Evolutionary conservation across 2,329 filamentous ascomycete species (phyloP).

Genomic region (Epicoccum nigrum): DNA sequence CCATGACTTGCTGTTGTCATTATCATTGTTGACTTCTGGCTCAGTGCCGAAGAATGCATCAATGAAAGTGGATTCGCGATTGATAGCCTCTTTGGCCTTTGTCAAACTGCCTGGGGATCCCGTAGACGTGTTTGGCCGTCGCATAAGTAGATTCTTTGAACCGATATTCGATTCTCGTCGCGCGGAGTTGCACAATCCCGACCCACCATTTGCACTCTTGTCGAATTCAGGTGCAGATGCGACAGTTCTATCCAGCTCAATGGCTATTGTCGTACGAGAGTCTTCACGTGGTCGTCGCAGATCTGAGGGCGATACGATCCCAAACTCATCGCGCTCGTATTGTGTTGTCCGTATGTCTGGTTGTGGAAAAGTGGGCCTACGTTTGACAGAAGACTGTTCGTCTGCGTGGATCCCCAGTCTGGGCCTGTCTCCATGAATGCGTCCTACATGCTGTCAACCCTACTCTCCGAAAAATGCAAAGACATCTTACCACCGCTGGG

Average conservation of each 20-base stretch:
- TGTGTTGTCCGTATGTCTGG: constrained; percentile 21
- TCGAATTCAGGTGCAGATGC: too few species aligned
- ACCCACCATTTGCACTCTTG: too few species aligned
- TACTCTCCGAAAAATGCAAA: too few species aligned
- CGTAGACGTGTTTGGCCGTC: too few species aligned
- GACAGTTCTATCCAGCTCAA: too few species aligned
- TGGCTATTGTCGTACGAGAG: too few species aligned
- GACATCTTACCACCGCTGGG: background rate
- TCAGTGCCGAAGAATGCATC: constrained; percentile 30
- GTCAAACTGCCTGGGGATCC: too few species aligned
- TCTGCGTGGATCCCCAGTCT: background rate
- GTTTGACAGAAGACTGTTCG: background rate
- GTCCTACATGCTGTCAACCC: background rate
- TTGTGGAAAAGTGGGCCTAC: constrained; percentile 21
- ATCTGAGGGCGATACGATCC: constrained; percentile 43
- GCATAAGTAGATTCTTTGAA: too few species aligned
- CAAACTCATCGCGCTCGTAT: constrained; percentile 27
- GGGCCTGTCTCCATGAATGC: too few species aligned
- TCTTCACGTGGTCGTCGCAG: constrained; percentile 36
- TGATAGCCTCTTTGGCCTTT: constrained; percentile 2
- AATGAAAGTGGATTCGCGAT: constrained; percentile 30
- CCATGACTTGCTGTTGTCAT: constrained; percentile 24
- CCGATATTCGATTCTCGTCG: too few species aligned
- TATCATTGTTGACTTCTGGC: constrained; percentile 1
- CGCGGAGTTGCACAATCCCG: too few species aligned